These are phyloP conservation scores for Naganishia friedmannii DNA, from an alignment of 768 basidiomycete species.

Conservation along the genomic window DNA sequence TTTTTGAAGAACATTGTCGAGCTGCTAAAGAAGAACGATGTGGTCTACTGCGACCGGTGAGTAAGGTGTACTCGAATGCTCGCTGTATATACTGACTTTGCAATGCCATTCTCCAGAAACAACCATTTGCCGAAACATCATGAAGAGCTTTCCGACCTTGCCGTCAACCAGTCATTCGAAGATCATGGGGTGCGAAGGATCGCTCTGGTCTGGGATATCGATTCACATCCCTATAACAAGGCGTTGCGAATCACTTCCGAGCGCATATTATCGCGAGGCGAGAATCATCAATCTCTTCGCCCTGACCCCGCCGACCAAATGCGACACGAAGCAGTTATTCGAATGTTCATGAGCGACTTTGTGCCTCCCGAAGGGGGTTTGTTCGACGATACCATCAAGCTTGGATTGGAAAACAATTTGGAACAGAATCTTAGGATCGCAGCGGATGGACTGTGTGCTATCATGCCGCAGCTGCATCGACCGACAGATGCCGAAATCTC, in stretches of 20 bases:
- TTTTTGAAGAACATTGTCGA: conserved; percentile 69
- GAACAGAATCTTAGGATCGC: conserved; percentile 65
- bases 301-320: conserved; percentile 58
- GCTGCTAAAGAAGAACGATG: conserved; percentile 62
- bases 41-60: conserved; percentile 87
- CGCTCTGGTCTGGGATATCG: conserved; percentile 73
- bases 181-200: conserved; percentile 64
- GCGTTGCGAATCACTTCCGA: conserved; percentile 73
- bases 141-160: conserved; percentile 62
- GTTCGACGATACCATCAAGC: conserved; percentile 61
- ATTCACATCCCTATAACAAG: conserved; percentile 59
- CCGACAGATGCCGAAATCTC: conserved; percentile 62
- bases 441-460: conserved; percentile 58
- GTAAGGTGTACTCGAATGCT: conserved; percentile 38
- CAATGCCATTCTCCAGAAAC: conserved; percentile 60
- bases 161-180: conserved; percentile 46
- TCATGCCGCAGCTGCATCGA: conserved; percentile 61
- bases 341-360: conserved; percentile 66
- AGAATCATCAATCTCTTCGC: conserved; percentile 76
- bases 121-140: conserved; percentile 84
- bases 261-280: conserved; percentile 70
- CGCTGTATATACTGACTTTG: not conserved
- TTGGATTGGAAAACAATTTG: conserved; percentile 50
- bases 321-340: conserved; percentile 74
- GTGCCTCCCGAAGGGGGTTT: conserved; percentile 57